Conservation (phyloP, 2,329 filamentous ascomycete genomes). For the Ophiostoma ips region DNA sequence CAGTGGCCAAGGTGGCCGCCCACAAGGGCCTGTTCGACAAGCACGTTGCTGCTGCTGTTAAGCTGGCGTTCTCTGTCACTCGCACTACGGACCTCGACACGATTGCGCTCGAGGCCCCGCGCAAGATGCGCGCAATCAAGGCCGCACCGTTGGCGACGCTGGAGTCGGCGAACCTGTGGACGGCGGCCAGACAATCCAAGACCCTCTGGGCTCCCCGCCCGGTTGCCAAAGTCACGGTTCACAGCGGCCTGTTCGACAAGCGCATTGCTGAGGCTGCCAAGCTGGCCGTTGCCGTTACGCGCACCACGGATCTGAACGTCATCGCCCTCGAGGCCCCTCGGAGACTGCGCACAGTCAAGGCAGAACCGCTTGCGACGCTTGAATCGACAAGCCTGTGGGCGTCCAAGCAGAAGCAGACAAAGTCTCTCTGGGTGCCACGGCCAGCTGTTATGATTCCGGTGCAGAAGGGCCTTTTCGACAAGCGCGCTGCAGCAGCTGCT, state of each 20-base stretch:
- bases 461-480: conserved; percentile 7
- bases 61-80: neutral
- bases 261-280: neutral
- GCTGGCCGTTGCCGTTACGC: neutral
- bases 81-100: conserved; percentile 8
- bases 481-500: neutral
- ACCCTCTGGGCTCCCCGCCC: neutral
- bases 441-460: too few species aligned
- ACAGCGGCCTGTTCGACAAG: conserved; percentile 7
- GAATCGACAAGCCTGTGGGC: conserved; percentile 7
- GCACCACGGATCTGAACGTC: conserved; percentile 7
- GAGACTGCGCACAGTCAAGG: neutral
- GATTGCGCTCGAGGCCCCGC: conserved; percentile 4
- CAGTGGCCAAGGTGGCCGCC: neutral
- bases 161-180: conserved; percentile 1
- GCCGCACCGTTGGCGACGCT: conserved; percentile 5
- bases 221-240: neutral
- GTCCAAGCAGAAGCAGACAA: neutral
- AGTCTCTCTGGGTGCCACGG: conserved; percentile 8
- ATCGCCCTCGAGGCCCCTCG: conserved; percentile 7
- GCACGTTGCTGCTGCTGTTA: neutral
- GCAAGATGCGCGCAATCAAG: conserved; percentile 2
- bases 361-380: conserved; percentile 3
- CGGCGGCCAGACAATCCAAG: neutral
- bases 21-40: conserved; percentile 7